phyloP scores from a whole-genome alignment of 192 early-diverging fungal species.

The Cetraspora pellucida region DNA sequence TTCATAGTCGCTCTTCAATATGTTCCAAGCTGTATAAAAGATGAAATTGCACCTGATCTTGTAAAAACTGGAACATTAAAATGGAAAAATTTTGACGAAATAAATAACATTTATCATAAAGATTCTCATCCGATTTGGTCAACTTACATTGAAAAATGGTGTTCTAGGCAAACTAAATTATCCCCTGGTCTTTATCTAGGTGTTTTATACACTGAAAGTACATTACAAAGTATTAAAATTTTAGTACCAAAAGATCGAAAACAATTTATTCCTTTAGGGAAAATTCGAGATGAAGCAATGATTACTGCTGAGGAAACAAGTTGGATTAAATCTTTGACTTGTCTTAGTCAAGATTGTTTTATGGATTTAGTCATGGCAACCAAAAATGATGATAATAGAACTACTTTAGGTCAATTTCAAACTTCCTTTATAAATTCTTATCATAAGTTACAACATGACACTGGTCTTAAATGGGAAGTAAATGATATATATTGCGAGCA shows the following conservation, averaged over 20 bases:
- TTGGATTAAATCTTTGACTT: conserved; percentile 45
- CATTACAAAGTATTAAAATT: conserved; percentile 46
- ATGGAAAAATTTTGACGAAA: conserved; percentile 44
- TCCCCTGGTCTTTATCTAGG: conserved; percentile 51
- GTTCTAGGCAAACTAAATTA: conserved; percentile 40
- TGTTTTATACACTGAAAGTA: conserved; percentile 53
- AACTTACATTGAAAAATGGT: conserved; percentile 35
- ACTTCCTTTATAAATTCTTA: conserved; percentile 29
- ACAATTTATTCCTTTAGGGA: conserved; percentile 49
- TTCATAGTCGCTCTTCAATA: conserved; percentile 50
- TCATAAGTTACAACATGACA: conserved; percentile 31
- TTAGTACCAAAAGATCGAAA: conserved; percentile 46
- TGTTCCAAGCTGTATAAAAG: conserved; percentile 36
- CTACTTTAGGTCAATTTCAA: conserved; percentile 30
- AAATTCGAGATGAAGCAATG: conserved; percentile 40
- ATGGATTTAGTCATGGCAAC: conserved; percentile 32
- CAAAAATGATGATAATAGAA: not conserved
- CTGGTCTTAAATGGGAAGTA: conserved; percentile 22
- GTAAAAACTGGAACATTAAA: conserved; percentile 40
- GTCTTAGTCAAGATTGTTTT: conserved; percentile 34
- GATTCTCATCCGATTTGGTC: conserved; percentile 27
- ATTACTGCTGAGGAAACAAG: conserved; percentile 44
- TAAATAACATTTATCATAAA: conserved; percentile 31
- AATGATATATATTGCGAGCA: conserved; percentile 32
- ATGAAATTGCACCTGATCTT: conserved; percentile 41